These are phyloP conservation scores for Funneliformis mosseae DNA, from an alignment of 192 early-diverging fungal genomes.

Conservation along the genomic window DNA sequence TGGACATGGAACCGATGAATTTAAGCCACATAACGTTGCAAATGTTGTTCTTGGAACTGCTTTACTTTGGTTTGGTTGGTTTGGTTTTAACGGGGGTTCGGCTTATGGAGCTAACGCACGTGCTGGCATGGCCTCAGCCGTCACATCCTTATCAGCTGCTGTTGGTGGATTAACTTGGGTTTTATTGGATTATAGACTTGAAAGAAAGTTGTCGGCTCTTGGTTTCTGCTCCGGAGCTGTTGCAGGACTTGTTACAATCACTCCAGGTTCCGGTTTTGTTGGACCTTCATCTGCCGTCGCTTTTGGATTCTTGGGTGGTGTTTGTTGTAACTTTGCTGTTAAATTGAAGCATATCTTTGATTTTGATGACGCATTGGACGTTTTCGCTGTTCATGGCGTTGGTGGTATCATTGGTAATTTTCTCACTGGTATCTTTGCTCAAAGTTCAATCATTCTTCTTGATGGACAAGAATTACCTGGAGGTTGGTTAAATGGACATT, in stretches of 20 bases:
- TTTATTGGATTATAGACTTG: slow-evolving; percentile 74
- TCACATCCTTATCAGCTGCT: slow-evolving; percentile 84
- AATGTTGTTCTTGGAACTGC: slow-evolving; percentile 90
- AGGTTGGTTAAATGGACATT: slow-evolving; percentile 44
- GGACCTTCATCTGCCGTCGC: slow-evolving; percentile 77
- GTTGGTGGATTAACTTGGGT: slow-evolving; percentile 85
- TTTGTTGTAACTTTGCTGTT: slow-evolving; percentile 78
- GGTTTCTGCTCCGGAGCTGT: slow-evolving; percentile 95
- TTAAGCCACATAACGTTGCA: slow-evolving; percentile 87
- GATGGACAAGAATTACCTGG: slow-evolving; percentile 63
- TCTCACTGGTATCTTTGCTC: slow-evolving; percentile 91
- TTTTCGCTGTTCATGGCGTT: slow-evolving; percentile 87
- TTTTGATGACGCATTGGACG: slow-evolving; percentile 92
- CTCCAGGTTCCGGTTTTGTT: slow-evolving; percentile 90
- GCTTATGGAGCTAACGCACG: slow-evolving; percentile 79
- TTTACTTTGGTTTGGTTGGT: slow-evolving; percentile 96
- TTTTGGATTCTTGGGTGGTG: slow-evolving; percentile 73
- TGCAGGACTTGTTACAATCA: slow-evolving; percentile 92
- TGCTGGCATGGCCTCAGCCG: slow-evolving; percentile 83
- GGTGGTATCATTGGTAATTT: slow-evolving; percentile 84
- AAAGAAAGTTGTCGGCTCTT: slow-evolving; percentile 82
- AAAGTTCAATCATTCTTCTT: slow-evolving; percentile 67
- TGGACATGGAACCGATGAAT: slow-evolving; percentile 68
- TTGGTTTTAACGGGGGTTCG: slow-evolving; percentile 94
- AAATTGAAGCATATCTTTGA: slow-evolving; percentile 82